Conservation (phyloP, 495 filamentous ascomycete species). For the Xylaria intraflava region DNA sequence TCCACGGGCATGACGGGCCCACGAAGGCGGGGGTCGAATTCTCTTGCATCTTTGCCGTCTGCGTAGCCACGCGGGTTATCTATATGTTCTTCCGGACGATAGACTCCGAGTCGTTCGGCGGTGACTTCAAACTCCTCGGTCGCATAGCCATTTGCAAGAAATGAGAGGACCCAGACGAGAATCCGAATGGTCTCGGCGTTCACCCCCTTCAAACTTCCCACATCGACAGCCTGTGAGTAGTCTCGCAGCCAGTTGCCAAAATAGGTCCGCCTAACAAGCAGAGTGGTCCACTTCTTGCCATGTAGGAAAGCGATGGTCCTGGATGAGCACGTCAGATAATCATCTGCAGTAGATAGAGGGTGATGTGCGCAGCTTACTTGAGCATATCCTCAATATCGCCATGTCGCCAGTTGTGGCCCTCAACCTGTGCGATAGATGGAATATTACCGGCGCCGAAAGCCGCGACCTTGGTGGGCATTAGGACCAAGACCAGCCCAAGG, state of each 20-base stretch:
- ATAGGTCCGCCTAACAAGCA: slow-evolving; percentile 84
- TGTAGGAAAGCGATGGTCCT: slow-evolving; percentile 72
- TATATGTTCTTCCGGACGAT: slow-evolving; percentile 94
- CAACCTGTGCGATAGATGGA: slow-evolving; percentile 84
- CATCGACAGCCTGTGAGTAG: slow-evolving; percentile 86
- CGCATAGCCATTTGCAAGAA: slow-evolving; percentile 93
- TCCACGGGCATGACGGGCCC: slow-evolving; percentile 67
- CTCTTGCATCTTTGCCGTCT: slow-evolving; percentile 76
- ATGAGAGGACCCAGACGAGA: slow-evolving; percentile 83
- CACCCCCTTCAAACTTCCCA: slow-evolving; percentile 81
- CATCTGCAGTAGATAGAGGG: background rate
- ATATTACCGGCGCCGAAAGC: slow-evolving; percentile 97
- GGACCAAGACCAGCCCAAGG: slow-evolving; percentile 46
- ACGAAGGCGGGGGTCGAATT: slow-evolving; percentile 77
- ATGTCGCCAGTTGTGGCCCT: slow-evolving; percentile 95
- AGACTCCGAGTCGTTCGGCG: slow-evolving; percentile 80
- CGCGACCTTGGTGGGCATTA: slow-evolving; percentile 56
- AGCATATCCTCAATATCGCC: slow-evolving; percentile 91
- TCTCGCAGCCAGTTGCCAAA: slow-evolving; percentile 79
- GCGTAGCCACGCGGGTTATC: slow-evolving; percentile 88
- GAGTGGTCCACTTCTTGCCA: slow-evolving; percentile 90
- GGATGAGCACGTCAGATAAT: background rate
- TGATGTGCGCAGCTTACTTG: slow-evolving; percentile 34
- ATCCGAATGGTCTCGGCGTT: slow-evolving; percentile 87
- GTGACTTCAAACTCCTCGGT: slow-evolving; percentile 97